phyloP scores from a whole-genome alignment of 768 basidiomycete genomes.

The Pleurotus eryngii region DNA sequence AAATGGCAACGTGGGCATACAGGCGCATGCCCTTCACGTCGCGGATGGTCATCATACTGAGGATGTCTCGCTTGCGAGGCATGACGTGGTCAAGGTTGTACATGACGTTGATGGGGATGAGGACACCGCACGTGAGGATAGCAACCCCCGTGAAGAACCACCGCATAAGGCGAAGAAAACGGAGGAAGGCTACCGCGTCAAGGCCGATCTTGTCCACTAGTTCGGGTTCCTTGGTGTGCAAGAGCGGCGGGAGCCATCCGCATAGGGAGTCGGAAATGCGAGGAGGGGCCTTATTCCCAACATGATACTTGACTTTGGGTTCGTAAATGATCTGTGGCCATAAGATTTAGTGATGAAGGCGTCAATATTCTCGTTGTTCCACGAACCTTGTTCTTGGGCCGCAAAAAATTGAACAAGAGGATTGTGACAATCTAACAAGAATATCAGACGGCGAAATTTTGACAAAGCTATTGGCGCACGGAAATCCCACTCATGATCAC shows the following conservation, averaged over 20 bases:
- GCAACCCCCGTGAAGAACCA: slow-evolving; percentile 66
- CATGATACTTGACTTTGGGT: slow-evolving; percentile 90
- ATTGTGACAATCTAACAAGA: slow-evolving; percentile 45
- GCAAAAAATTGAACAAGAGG: slow-evolving; percentile 66
- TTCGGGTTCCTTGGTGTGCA: slow-evolving; percentile 84
- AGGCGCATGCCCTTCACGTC: slow-evolving; percentile 58
- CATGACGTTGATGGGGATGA: slow-evolving; percentile 76
- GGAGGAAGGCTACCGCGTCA: slow-evolving; percentile 89
- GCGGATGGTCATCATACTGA: slow-evolving; percentile 69
- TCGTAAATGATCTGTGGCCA: slow-evolving; percentile 74
- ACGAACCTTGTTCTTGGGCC: slow-evolving; percentile 88
- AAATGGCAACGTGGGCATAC: slow-evolving; percentile 68
- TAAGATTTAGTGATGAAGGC: slow-evolving; percentile 1
- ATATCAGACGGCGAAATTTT: not conserved
- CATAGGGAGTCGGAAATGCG: slow-evolving; percentile 79
- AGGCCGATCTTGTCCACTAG: slow-evolving; percentile 86
- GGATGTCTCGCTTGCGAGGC: slow-evolving; percentile 35
- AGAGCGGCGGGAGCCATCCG: slow-evolving; percentile 87
- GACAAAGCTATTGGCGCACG: not conserved
- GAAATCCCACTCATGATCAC: slow-evolving; percentile 70
- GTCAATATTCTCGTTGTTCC: slow-evolving; percentile 16
- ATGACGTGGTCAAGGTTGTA: slow-evolving; percentile 1
- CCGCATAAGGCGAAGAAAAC: slow-evolving; percentile 86
- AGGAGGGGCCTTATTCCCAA: slow-evolving; percentile 73
- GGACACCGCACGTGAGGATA: slow-evolving; percentile 60